Percentiles rank a stretch among this genome's conserved stretches.
Conservation (phyloP, 371 early-diverging fungal species). For the Saksenaea oblongispora region DNA sequence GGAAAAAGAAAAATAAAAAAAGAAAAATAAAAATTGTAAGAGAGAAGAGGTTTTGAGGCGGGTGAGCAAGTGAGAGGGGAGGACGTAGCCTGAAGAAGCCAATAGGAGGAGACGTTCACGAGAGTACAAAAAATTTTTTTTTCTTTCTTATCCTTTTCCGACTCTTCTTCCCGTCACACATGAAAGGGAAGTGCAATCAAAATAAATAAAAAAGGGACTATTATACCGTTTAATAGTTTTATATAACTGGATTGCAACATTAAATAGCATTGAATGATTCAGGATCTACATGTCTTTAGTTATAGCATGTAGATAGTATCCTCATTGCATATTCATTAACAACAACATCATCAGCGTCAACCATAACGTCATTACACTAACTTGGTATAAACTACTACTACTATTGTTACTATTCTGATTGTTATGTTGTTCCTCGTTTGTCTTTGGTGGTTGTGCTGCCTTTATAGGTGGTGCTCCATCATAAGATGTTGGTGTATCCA, state of each 20-base stretch:
- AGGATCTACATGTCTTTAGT: neutral
- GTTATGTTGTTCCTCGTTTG: too few species aligned
- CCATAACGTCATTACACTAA: too few species aligned
- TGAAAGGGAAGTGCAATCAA: neutral
- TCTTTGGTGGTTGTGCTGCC: neutral
- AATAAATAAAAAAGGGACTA: neutral
- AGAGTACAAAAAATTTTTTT: neutral
- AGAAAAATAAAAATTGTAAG: neutral
- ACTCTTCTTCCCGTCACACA: too few species aligned
- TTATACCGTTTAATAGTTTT: neutral
- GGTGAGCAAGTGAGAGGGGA: neutral
- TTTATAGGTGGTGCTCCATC: neutral
- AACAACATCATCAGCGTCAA: neutral
- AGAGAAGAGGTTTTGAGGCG: neutral
- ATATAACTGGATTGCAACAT: neutral
- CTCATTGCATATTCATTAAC: neutral
- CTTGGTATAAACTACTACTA: too few species aligned
- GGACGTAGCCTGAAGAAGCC: neutral
- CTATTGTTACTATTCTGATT: too few species aligned
- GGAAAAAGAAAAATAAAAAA: neutral
- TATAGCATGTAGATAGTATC: neutral
- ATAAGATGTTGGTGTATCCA: conserved; percentile 3
- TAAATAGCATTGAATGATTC: neutral
- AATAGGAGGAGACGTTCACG: neutral
- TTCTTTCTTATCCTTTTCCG: neutral